These are phyloP conservation scores for Musa balbisiana DNA, from an alignment of 202 grass and related monocot genomes.

Conservation along the genomic window DNA sequence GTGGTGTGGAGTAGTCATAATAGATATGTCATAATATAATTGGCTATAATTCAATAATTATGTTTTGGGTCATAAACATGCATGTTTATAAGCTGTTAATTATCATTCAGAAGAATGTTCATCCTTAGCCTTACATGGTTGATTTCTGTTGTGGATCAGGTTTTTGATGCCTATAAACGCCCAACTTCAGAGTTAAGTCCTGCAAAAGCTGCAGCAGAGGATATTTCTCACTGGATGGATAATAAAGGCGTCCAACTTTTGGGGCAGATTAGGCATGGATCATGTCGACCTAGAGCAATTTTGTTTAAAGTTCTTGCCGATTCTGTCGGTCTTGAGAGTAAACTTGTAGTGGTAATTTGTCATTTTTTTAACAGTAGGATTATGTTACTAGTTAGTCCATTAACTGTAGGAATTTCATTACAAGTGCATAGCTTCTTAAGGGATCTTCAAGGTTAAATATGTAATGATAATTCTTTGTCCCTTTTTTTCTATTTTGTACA, in stretches of 20 bases:
- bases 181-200: constrained; percentile 66
- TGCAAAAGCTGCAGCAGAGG: constrained; percentile 65
- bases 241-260: constrained; percentile 69
- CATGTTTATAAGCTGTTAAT: too few species aligned
- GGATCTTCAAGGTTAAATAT: not conserved
- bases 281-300: constrained; percentile 76
- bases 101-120: too few species aligned
- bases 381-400: not conserved
- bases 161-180: constrained; percentile 75
- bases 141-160: constrained; percentile 25
- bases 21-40: too few species aligned
- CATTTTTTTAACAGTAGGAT: constrained; percentile 16
- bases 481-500: constrained; percentile 12
- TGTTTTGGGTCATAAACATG: too few species aligned
- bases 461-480: not conserved
- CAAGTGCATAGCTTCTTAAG: constrained; percentile 20
- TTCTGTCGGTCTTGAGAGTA: constrained; percentile 66
- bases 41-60: too few species aligned
- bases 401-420: constrained; percentile 16
- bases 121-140: too few species aligned
- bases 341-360: constrained; percentile 67
- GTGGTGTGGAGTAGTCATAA: too few species aligned
- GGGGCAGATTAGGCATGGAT: constrained; percentile 92
- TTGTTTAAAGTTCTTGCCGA: constrained; percentile 93
- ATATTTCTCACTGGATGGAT: constrained; percentile 70